phyloP scores from a whole-genome alignment of 495 filamentous ascomycete genomes.

The Aspergillus sparsus region DNA sequence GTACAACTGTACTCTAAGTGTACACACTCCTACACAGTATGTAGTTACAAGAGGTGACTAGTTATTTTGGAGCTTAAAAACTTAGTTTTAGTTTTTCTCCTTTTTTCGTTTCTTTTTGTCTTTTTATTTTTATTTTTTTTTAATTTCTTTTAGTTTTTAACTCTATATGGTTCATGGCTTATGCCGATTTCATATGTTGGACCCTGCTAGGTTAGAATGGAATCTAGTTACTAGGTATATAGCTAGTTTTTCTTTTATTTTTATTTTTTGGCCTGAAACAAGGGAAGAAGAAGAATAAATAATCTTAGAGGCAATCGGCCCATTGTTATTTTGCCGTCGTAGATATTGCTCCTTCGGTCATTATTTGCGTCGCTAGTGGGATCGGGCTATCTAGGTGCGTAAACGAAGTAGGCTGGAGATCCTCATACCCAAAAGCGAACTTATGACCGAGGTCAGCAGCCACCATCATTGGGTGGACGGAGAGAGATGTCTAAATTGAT shows the following conservation, averaged over 20 bases:
- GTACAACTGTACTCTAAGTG: too few relatives aligned
- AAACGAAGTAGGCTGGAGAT: slow-evolving; percentile 20
- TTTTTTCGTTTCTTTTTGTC: too few relatives aligned
- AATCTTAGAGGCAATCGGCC: neutral
- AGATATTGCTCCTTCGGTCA: slow-evolving; percentile 27
- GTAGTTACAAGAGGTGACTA: too few relatives aligned
- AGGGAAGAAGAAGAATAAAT: neutral
- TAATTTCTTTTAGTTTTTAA: too few relatives aligned
- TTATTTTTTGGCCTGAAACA: neutral
- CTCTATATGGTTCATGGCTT: too few relatives aligned
- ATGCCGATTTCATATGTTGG: too few relatives aligned
- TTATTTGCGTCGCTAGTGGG: slow-evolving; percentile 21
- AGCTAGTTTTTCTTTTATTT: neutral
- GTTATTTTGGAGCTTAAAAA: too few relatives aligned
- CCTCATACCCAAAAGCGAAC: neutral
- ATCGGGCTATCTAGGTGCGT: slow-evolving; percentile 19
- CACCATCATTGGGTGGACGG: neutral
- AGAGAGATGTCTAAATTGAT: neutral
- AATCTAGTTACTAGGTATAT: too few relatives aligned
- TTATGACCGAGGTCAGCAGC: neutral
- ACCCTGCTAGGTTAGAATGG: too few relatives aligned
- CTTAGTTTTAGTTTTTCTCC: too few relatives aligned
- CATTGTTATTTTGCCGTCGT: neutral
- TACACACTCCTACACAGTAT: too few relatives aligned
- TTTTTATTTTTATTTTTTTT: too few relatives aligned